Evolutionary conservation across 2,329 filamentous ascomycete species (phyloP).

Genomic region (Aspergillus tubingensis): DNA sequence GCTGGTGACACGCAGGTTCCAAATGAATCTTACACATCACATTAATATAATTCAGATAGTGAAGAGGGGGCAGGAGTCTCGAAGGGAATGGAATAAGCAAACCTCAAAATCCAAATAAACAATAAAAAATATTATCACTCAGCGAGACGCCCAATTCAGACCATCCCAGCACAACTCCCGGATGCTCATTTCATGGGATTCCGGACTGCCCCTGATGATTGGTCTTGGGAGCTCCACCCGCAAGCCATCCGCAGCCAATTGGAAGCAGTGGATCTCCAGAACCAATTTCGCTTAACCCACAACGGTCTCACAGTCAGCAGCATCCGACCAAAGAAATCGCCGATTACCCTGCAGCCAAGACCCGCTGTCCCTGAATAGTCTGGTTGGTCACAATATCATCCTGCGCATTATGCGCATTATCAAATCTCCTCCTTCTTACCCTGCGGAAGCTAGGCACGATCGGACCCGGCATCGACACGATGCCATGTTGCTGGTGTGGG

Average conservation of each 20-base stretch:
- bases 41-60: background rate
- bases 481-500: background rate
- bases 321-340: constrained; percentile 20
- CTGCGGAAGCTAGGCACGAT: background rate
- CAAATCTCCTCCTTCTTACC: background rate
- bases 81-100: background rate
- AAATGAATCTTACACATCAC: background rate
- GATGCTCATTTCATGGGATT: constrained; percentile 8
- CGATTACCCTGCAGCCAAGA: constrained; percentile 19
- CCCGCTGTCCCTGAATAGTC: constrained; percentile 21
- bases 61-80: too few species aligned
- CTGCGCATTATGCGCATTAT: constrained; percentile 10
- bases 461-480: background rate
- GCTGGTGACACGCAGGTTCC: background rate
- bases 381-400: constrained; percentile 9
- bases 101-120: background rate
- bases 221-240: constrained; percentile 19
- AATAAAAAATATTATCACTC: constrained; percentile 1
- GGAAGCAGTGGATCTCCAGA: constrained; percentile 24
- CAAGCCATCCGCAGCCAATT: constrained; percentile 25
- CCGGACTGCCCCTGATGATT: constrained; percentile 21
- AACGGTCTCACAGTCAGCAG: constrained; percentile 22
- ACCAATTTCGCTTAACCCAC: constrained; percentile 38
- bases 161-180: background rate
- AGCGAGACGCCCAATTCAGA: constrained; percentile 7